phyloP scores from a whole-genome alignment of 1,139 yeast genomes.

The Yamadazyma sp. region DNA sequence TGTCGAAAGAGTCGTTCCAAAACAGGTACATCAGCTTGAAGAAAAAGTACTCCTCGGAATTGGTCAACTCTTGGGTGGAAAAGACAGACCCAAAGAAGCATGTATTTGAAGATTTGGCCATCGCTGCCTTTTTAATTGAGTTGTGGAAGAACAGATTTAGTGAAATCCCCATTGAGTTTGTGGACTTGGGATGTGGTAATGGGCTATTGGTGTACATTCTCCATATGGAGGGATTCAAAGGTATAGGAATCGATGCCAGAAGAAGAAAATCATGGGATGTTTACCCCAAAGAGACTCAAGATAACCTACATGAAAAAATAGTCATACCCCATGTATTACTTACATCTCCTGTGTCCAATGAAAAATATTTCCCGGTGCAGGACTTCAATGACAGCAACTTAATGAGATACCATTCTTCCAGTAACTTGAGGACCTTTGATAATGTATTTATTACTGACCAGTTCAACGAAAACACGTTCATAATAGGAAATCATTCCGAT shows the following conservation, averaged over 20 bases:
- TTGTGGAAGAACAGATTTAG: slow-evolving; percentile 69
- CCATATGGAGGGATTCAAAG: slow-evolving; percentile 74
- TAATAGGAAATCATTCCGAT: slow-evolving; percentile 94
- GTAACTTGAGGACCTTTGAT: slow-evolving; percentile 52
- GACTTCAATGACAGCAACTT: slow-evolving; percentile 58
- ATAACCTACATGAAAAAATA: slow-evolving; percentile 66
- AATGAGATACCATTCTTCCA: slow-evolving; percentile 49
- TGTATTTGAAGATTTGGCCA: slow-evolving; percentile 94
- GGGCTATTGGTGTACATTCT: slow-evolving; percentile 81
- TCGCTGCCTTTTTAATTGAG: slow-evolving; percentile 92
- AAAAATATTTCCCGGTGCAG: slow-evolving; percentile 42
- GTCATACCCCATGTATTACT: slow-evolving; percentile 72
- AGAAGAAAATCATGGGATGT: slow-evolving; percentile 83
- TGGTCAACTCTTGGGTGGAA: slow-evolving; percentile 89
- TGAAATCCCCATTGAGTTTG: slow-evolving; percentile 57
- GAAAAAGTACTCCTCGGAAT: slow-evolving; percentile 71
- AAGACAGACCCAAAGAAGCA: slow-evolving; percentile 94
- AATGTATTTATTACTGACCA: slow-evolving; percentile 64
- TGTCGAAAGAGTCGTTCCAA: slow-evolving; percentile 80
- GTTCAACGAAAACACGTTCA: slow-evolving; percentile 67
- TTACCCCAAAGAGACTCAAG: slow-evolving; percentile 64
- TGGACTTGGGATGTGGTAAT: slow-evolving; percentile 95
- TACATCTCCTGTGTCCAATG: slow-evolving; percentile 65
- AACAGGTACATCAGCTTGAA: slow-evolving; percentile 78
- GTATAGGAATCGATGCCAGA: slow-evolving; percentile 88